Evolutionary conservation across 768 basidiomycete species (phyloP), one percentile per base, ranked within the genome.

Genomic region (Dictyophora rubrovolvata): DNA sequence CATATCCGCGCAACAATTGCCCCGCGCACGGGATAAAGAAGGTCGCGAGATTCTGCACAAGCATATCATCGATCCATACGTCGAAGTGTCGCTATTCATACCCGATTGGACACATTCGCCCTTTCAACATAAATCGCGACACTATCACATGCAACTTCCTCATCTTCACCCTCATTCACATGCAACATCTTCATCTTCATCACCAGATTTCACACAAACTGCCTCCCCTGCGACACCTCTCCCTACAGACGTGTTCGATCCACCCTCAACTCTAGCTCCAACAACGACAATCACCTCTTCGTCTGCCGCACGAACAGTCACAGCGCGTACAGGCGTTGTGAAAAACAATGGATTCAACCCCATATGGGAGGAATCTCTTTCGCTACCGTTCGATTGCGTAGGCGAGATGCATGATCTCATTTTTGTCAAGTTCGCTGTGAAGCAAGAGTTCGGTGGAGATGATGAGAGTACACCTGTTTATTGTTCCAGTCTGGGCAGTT

Each of bases 321-420:
- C 77, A 4, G 69, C 69, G 56, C 77, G 79, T 48, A 95, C 91
- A 3, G 72, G 71, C 20, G 73, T 78, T 0, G 82, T 94, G 57
- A 83, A 81, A 71, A 86, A 90, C 69, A 94, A 94, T 67, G 91
- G 93, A 0, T 93, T 95, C 74, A 96, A 96, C 69, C 95, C 95
- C 0, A 72, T 82, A 1, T 97, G 93, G 89, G 78, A 90, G 62
- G 83, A 93, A 65, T 68, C 69, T 42, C 70, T 93, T 22, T 70
- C 72, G 18, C 69, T 94, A 20, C 84, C 85, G n/a, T 93, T 93
- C 65, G 81, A 83, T 53, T 84, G 85, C 64, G 77, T 86, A 28
- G 82, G 86, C 0, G 79, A 78, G 60, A 89, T 94, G 87, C 74
- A 73, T 60, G 89, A 93, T 33, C 75, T 97, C 23, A 80, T 91